Conservation (phyloP, 495 filamentous ascomycete species). For the Collariella sp. region DNA sequence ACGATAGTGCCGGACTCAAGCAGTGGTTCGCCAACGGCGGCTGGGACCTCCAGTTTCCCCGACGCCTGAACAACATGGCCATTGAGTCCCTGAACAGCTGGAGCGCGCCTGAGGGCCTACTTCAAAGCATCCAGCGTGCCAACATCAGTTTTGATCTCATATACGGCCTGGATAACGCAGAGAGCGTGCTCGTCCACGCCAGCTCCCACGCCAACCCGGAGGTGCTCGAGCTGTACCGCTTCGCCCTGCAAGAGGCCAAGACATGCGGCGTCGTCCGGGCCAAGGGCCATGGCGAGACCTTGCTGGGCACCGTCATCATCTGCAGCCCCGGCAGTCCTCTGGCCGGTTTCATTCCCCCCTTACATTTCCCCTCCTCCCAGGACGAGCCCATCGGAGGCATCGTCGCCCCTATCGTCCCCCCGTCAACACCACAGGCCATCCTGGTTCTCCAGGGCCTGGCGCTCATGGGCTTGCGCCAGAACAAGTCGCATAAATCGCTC, state of each 20-base stretch:
- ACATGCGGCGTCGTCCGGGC: conserved; percentile 77
- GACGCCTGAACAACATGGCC: conserved; percentile 51
- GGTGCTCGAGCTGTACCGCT: conserved; percentile 71
- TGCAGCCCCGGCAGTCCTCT: conserved; percentile 61
- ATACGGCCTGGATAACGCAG: conserved; percentile 69
- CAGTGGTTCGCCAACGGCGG: conserved; percentile 46
- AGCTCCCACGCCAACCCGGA: conserved; percentile 67
- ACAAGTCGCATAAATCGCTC: conserved; percentile 63
- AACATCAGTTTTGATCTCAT: conserved; percentile 69
- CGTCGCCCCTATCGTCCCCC: conserved; percentile 63
- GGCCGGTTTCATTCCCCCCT: conserved; percentile 59
- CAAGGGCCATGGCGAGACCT: conserved; percentile 54
- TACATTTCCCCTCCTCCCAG: conserved; percentile 37
- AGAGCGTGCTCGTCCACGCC: conserved; percentile 65
- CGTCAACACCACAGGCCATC: conserved; percentile 55
- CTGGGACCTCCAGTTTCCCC: conserved; percentile 43
- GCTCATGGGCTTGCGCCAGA: conserved; percentile 71
- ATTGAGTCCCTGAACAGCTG: conserved; percentile 60
- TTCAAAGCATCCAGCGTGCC: conserved; percentile 59
- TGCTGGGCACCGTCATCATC: conserved; percentile 77
- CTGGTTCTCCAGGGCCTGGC: conserved; percentile 71
- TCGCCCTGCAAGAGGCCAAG: conserved; percentile 63
- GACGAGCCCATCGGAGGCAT: conserved; percentile 58
- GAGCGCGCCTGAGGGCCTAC: conserved; percentile 64
- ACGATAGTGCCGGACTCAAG: conserved; percentile 41